These are phyloP conservation scores for Thalia dealbata DNA, from an alignment of 176 grass and related monocot genomes.

Conservation along the genomic window DNA sequence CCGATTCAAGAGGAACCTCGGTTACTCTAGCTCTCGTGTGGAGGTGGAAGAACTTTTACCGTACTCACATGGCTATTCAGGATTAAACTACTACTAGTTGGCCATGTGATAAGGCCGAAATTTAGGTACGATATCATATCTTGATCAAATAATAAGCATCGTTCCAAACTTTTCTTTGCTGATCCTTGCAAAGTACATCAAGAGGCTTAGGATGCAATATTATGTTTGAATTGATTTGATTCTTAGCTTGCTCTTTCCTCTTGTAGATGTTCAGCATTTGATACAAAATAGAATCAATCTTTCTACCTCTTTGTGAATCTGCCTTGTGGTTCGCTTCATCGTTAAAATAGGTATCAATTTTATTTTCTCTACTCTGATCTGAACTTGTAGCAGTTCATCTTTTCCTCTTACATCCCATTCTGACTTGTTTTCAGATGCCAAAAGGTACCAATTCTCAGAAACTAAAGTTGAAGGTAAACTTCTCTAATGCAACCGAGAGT, in stretches of 20 bases:
- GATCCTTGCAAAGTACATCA: background rate
- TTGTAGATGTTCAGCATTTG: background rate
- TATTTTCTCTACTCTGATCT: background rate
- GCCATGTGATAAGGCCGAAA: no score
- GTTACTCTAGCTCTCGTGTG: conserved; percentile 49
- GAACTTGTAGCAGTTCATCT: background rate
- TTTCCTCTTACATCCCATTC: no score
- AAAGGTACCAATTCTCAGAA: background rate
- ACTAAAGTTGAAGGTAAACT: background rate
- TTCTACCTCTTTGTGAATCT: background rate
- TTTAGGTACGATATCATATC: background rate
- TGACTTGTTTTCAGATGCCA: background rate
- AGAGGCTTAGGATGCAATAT: background rate
- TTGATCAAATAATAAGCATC: background rate
- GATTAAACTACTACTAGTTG: conserved; percentile 66
- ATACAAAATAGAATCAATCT: background rate
- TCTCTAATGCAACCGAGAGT: background rate
- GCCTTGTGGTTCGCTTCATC: background rate
- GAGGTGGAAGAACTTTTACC: conserved; percentile 66
- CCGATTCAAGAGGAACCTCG: conserved; percentile 38
- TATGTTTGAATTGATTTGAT: background rate
- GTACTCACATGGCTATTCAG: conserved; percentile 59
- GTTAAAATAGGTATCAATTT: background rate
- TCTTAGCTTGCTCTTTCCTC: background rate
- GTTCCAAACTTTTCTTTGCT: background rate